phyloP scores from a whole-genome alignment of 192 early-diverging fungal species.

The Chytriomyces hyalinus region DNA sequence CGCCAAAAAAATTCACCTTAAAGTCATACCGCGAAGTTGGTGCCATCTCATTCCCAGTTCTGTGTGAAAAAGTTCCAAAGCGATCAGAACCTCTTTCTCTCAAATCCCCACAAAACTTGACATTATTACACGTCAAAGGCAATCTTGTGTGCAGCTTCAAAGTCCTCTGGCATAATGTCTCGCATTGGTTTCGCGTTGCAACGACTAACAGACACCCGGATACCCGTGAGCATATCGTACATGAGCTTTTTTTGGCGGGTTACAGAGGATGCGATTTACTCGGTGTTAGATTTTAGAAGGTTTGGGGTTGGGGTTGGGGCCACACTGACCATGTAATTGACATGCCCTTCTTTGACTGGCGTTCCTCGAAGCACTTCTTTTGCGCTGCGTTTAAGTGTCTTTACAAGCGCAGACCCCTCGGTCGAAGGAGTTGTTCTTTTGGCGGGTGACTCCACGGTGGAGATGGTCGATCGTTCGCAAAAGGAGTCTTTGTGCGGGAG shows the following conservation, averaged over 20 bases:
- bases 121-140: conserved; percentile 85
- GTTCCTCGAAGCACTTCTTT: not conserved
- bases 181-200: conserved; percentile 84
- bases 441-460: no score
- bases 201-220: conserved; percentile 86
- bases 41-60: conserved; percentile 93
- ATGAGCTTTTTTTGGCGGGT: conserved; percentile 61
- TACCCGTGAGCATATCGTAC: conserved; percentile 99
- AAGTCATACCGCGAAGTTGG: conserved; percentile 95
- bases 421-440: not conserved
- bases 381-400: not conserved
- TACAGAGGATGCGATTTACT: no score
- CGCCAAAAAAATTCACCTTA: conserved; percentile 54
- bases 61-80: conserved; percentile 30
- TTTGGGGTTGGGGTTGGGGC: not conserved
- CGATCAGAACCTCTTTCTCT: not conserved
- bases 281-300: no score
- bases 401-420: conserved; percentile 9
- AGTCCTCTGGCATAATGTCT: conserved; percentile 75
- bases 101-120: no score
- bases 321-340: conserved; percentile 73
- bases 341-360: conserved; percentile 87
- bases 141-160: conserved; percentile 86
- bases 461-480: no score
- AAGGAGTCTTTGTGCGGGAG: no score